These are phyloP conservation scores for Scolecobasidium constrictum DNA, from an alignment of 2,329 filamentous ascomycete genomes.

Conservation along the genomic window DNA sequence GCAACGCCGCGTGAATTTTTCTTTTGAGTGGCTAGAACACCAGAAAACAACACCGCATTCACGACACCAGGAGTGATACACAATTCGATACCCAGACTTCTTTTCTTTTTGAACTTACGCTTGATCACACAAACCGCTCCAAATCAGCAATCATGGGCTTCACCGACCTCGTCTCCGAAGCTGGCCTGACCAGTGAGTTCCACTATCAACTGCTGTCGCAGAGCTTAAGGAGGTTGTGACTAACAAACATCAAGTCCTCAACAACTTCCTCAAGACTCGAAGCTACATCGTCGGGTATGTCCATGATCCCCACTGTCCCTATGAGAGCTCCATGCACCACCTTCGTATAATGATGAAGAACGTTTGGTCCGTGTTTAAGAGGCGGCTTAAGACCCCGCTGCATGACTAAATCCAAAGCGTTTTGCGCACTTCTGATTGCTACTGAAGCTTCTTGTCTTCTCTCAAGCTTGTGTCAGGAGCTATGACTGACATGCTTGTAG, in stretches of 20 bases:
- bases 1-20: not conserved
- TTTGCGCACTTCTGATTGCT: conserved; percentile 64
- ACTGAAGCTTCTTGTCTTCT: conserved; percentile 4
- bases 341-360: conserved; percentile 58
- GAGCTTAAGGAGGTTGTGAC: too few relatives aligned
- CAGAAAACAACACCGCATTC: not conserved
- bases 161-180: conserved; percentile 55
- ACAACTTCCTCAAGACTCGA: conserved; percentile 63
- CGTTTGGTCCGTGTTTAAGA: conserved; percentile 94
- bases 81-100: not conserved
- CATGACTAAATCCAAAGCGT: conserved; percentile 69
- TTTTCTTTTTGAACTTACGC: not conserved
- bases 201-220: conserved; percentile 6
- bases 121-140: too few relatives aligned
- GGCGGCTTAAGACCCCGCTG: conserved; percentile 83
- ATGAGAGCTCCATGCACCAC: conserved; percentile 12
- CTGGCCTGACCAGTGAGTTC: conserved; percentile 49
- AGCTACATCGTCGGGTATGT: conserved; percentile 79
- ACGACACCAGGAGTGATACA: not conserved
- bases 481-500: conserved; percentile 26
- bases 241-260: conserved; percentile 42
- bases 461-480: too few relatives aligned
- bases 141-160: conserved; percentile 50
- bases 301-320: conserved; percentile 11
- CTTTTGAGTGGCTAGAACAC: not conserved